These are phyloP conservation scores for Metschnikowia peoriensis DNA, from an alignment of 805 yeast genomes.

Conservation along the genomic window DNA sequence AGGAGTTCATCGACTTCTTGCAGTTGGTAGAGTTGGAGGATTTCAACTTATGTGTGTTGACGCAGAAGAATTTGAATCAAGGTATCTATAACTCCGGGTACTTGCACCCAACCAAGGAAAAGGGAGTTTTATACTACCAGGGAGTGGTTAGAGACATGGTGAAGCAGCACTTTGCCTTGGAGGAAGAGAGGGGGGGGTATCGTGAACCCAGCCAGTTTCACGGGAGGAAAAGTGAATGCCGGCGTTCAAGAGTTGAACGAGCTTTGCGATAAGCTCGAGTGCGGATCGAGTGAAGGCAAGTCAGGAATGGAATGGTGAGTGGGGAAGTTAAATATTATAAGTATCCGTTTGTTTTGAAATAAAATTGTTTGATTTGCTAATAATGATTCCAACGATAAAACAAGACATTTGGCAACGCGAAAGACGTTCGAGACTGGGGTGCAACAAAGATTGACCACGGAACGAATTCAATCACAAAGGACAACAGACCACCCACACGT, in stretches of 20 bases:
- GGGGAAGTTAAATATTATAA: background rate
- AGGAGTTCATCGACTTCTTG: slow-evolving; percentile 62
- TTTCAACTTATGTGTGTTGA: slow-evolving; percentile 55
- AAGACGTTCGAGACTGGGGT: too few species aligned
- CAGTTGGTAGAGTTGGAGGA: slow-evolving; percentile 61
- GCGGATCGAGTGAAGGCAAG: slow-evolving; percentile 24
- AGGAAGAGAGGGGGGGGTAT: slow-evolving; percentile 43
- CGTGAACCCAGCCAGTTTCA: slow-evolving; percentile 52
- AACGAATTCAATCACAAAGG: too few species aligned
- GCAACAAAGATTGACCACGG: too few species aligned
- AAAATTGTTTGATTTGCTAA: background rate
- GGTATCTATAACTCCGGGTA: slow-evolving; percentile 59
- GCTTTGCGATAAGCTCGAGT: slow-evolving; percentile 50
- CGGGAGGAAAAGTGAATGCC: slow-evolving; percentile 38
- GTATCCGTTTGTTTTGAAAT: background rate
- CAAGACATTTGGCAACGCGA: too few species aligned
- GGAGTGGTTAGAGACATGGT: slow-evolving; percentile 56
- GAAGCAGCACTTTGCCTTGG: slow-evolving; percentile 49
- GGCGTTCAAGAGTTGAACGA: slow-evolving; percentile 48
- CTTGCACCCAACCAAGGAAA: slow-evolving; percentile 57
- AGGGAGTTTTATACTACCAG: slow-evolving; percentile 59
- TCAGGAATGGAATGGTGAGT: slow-evolving; percentile 17
- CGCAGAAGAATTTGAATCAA: slow-evolving; percentile 60
- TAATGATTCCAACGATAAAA: too few species aligned
- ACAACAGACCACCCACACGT: too few species aligned